A percentile compares a stretch with the other conserved stretches of the same genome.
These are phyloP conservation scores for Setomelanomma holmii DNA, from an alignment of 2,329 filamentous ascomycete genomes.

Conservation along the genomic window DNA sequence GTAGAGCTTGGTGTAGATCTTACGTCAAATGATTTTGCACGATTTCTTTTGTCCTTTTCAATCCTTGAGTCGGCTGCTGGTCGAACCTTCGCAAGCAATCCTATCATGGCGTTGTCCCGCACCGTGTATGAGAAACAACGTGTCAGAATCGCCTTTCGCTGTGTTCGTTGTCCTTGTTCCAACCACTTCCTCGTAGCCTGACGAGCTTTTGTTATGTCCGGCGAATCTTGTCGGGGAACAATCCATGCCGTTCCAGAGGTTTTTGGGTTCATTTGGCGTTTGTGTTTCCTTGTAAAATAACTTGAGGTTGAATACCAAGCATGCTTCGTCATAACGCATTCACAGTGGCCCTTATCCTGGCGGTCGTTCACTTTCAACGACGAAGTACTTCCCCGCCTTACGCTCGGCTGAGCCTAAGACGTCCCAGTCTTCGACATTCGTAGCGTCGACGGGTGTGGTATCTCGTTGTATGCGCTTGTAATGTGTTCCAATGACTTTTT, in stretches of 20 bases:
- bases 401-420: slow-evolving; percentile 70
- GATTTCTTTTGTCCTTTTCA: background rate
- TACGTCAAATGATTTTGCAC: background rate
- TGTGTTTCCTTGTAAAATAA: background rate
- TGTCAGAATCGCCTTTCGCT: too few relatives aligned
- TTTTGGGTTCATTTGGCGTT: background rate
- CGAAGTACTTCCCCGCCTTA: slow-evolving; percentile 76
- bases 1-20: background rate
- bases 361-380: slow-evolving; percentile 69
- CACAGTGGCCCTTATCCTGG: slow-evolving; percentile 24
- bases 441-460: slow-evolving; percentile 50
- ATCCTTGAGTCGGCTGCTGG: background rate
- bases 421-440: slow-evolving; percentile 71
- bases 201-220: too few relatives aligned
- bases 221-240: background rate
- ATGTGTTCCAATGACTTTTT: slow-evolving; percentile 65
- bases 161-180: too few relatives aligned
- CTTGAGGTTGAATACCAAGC: too few relatives aligned
- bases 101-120: too few relatives aligned
- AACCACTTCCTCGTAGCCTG: too few relatives aligned
- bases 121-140: too few relatives aligned
- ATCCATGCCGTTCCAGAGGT: background rate
- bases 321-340: background rate
- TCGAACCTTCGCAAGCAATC: too few relatives aligned
- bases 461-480: slow-evolving; percentile 58